Evolutionary conservation across 768 basidiomycete genomes (phyloP).

Genomic region (Daedaleopsis sinensis): DNA sequence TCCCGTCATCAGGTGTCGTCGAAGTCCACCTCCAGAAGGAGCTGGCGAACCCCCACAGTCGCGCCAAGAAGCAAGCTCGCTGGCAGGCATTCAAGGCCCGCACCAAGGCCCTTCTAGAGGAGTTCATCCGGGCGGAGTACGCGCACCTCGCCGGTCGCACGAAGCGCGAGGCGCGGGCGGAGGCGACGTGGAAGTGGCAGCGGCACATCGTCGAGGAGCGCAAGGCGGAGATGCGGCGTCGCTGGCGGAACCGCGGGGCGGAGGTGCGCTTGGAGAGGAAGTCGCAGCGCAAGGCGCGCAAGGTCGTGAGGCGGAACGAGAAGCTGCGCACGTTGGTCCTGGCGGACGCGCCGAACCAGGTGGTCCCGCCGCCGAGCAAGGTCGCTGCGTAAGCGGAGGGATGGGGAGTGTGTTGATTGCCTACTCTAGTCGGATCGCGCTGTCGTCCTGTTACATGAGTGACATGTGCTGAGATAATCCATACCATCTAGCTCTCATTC

Average conservation of each 20-base stretch:
- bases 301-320: constrained; percentile 31
- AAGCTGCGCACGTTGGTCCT: constrained; percentile 35
- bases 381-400: constrained; percentile 2
- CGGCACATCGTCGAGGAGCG: constrained; percentile 58
- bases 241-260: constrained; percentile 44
- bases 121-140: constrained; percentile 51
- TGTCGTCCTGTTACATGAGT: background rate
- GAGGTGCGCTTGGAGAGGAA: constrained; percentile 29
- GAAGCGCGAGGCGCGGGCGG: constrained; percentile 63
- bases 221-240: constrained; percentile 62
- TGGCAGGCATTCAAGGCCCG: constrained; percentile 63
- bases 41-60: constrained; percentile 79
- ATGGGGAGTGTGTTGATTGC: background rate
- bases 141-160: constrained; percentile 62
- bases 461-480: constrained; percentile 10
- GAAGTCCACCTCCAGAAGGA: constrained; percentile 70
- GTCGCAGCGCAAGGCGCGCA: constrained; percentile 31
- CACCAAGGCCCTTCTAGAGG: constrained; percentile 51
- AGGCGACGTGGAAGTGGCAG: constrained; percentile 77
- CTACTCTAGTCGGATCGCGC: constrained; percentile 1
- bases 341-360: constrained; percentile 33
- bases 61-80: constrained; percentile 78
- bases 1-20: constrained; percentile 57
- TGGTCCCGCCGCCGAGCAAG: constrained; percentile 26
- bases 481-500: constrained; percentile 1